phyloP scores from a whole-genome alignment of 495 filamentous ascomycete genomes.

The Parathielavia appendiculata region DNA sequence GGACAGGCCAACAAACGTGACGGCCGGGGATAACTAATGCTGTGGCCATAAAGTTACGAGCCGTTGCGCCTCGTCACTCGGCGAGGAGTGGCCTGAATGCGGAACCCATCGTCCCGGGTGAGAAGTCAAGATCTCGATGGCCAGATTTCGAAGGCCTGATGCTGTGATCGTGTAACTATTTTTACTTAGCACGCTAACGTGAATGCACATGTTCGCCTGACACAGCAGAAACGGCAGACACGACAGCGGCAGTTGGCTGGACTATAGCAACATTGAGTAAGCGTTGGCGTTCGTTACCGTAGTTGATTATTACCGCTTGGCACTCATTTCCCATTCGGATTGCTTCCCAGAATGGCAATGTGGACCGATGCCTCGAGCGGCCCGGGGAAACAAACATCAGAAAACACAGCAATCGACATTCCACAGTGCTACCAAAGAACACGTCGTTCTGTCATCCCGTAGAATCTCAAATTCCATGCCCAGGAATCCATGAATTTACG shows the following conservation, averaged over 20 bases:
- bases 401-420: neutral
- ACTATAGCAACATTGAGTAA: too few species aligned
- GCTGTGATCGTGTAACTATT: constrained; percentile 12
- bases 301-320: neutral
- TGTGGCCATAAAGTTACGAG: too few species aligned
- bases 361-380: neutral
- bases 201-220: neutral
- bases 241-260: neutral
- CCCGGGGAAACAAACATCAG: too few species aligned
- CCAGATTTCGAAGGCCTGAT: neutral
- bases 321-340: neutral
- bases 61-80: neutral
- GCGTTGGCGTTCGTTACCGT: too few species aligned
- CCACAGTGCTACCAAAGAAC: neutral
- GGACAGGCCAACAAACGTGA: too few species aligned
- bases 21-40: too few species aligned
- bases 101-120: neutral
- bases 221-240: neutral
- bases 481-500: neutral
- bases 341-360: neutral
- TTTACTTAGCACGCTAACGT: neutral
- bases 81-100: neutral
- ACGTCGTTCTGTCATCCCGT: neutral
- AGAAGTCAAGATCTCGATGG: neutral
- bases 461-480: too few species aligned